Conservation (phyloP, 2,329 filamentous ascomycete genomes). For the Colletotrichum brevisporum region DNA sequence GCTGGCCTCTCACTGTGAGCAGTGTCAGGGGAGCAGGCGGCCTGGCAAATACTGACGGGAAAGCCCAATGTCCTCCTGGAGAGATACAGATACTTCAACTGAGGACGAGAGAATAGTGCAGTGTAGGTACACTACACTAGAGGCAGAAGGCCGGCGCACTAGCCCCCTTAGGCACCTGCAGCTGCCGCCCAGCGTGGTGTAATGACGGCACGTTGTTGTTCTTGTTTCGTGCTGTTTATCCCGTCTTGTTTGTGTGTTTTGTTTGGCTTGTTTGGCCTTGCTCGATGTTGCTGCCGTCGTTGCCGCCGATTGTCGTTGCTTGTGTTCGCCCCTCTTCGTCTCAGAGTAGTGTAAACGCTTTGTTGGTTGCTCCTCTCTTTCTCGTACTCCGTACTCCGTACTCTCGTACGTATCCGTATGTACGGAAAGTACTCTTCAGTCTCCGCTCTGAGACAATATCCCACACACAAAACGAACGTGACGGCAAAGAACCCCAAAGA, state of each 20-base stretch:
- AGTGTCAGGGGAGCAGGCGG: too few species aligned
- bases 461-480: neutral
- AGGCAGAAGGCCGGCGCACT: slow-evolving; percentile 18
- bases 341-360: too few species aligned
- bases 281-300: neutral
- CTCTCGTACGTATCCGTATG: too few species aligned
- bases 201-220: slow-evolving; percentile 33
- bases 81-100: too few species aligned
- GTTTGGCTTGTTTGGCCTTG: slow-evolving; percentile 11
- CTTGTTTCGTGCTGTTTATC: neutral
- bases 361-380: too few species aligned
- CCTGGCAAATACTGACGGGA: slow-evolving; percentile 2
- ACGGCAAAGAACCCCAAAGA: slow-evolving; percentile 9
- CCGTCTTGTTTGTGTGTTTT: slow-evolving; percentile 5
- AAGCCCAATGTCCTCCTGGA: slow-evolving; percentile 1
- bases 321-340: neutral
- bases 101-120: too few species aligned
- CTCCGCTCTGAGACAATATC: neutral
- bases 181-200: neutral
- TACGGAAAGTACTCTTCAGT: too few species aligned
- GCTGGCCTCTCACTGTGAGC: too few species aligned
- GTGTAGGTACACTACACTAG: too few species aligned
- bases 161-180: slow-evolving; percentile 10
- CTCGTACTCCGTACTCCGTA: too few species aligned
- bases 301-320: too few species aligned